Evolutionary conservation across 2,329 filamentous ascomycete species (phyloP), one percentile per base, ranked within the genome.

Genomic region (Chrysosporium queenslandicum): DNA sequence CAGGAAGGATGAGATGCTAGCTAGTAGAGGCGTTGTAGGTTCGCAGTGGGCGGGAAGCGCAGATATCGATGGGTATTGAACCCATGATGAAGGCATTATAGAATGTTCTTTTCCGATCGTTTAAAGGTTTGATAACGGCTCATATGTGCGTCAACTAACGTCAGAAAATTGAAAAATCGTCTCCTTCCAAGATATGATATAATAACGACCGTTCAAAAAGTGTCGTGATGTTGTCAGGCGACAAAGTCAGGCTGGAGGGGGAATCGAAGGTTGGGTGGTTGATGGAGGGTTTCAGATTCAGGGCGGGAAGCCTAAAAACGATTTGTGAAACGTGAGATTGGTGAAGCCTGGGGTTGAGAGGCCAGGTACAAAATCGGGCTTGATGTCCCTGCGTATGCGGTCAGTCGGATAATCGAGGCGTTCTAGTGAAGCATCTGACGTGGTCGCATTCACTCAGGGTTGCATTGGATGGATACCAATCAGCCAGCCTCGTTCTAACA

Each of bases 21-120:
- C 66, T 36, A 85, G 73, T 60, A 83, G 76, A 37, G 74, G 71
- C 58, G 74, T 79, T 2, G 75, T 72, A 11, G 82, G 82, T 55
- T 78, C 73, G 69, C 82, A 85, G 64, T 80, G 75, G 3, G 71
- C 70, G 20, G 81, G 80, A 54, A 82, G 67, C 18, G 69, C 53
- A n/a, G 58, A 56, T 39, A 59, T 50, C 48, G 60, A 46, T 42
- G 64, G 47, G 49, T 58, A 54, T 29, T 62, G 56, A 58, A 65
- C 58, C 58, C 64, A 58, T 49, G 63, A 58, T 52, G 61, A 61
- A 56, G 61, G 53, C 66, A 69, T 68, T 56, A 49, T 55, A 27
- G 37, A 46, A 9, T 29, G 12, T 39, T 43, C 37, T 25, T 27
- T 4, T 9, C 32, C 14, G 30, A 29, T 27, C 42, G 20, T 16